Evolutionary conservation across 2,329 filamentous ascomycete species (phyloP), one percentile per base, ranked within the genome.

Genomic region (Colletotrichum tamarilloi): DNA sequence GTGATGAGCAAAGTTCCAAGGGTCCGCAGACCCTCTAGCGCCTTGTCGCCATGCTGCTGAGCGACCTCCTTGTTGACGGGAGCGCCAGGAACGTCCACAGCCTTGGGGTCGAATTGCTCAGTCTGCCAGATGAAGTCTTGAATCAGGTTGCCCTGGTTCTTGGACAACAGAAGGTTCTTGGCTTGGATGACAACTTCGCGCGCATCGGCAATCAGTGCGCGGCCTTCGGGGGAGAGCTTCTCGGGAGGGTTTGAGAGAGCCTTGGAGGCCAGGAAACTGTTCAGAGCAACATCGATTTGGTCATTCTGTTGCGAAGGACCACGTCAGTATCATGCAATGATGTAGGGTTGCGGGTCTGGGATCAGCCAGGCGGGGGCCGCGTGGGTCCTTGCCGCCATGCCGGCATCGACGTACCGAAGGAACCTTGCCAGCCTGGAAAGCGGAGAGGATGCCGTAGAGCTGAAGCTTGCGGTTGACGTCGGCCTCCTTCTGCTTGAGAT

Each of bases 91-190:
- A 87, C 83, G 71, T 85, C 82, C 30, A 94, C 87, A 64, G 89
- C 87, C 78, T 88, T 92, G 70, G 90, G 85, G 66, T 91, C 90
- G 75, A 97, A 92, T 59, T 93, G 89, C 80, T 95, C 91, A 0
- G 95, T 95, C 81, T 98, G 94, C 93, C 94, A 99, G 84, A 98
- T 94, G 84, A 99, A 98, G 79, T 99, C 95, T 81, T 99, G 97
- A 24, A 99, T 86, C 71, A 98, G 85, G 79, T 99, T 95, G 80
- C 95, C 97, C 73, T 98, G 90, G 81, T 99, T 99, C 89, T 98
- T 99, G 85, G 93, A 93, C 30, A 99, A 87, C 9, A 98, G 85
- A 14, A 99, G 89, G 70, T 92, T 85, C 87, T 98, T 97, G 72
- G 96, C 93, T 81, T 97, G 90, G 78, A 93, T 90, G 58, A 99